Conservation (phyloP, 345 rosid species). For the Microthlaspi erraticum region DNA sequence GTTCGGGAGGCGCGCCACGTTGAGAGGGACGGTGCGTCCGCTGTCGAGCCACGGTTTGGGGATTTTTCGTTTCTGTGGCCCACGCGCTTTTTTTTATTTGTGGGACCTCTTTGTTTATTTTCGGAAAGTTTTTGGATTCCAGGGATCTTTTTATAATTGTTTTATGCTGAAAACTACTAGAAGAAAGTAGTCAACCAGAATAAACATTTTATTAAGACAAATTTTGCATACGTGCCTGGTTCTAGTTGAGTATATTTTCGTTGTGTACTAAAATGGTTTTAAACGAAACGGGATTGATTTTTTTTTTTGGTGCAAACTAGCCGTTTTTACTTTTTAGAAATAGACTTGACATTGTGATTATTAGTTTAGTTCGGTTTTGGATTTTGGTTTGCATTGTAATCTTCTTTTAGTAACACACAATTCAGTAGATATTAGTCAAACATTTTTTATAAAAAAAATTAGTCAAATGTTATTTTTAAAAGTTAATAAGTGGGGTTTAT, state of each 20-base stretch:
- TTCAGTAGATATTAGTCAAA: too few relatives aligned
- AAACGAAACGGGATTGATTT: neutral
- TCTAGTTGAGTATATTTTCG: neutral
- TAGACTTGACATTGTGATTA: neutral
- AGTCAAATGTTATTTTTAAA: too few relatives aligned
- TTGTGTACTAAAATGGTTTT: neutral
- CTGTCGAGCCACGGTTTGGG: slow-evolving; percentile 39
- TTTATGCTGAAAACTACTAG: neutral
- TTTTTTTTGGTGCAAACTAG: neutral
- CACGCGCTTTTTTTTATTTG: slow-evolving; percentile 32
- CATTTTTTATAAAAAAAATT: too few relatives aligned
- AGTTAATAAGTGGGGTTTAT: too few relatives aligned
- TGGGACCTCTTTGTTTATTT: slow-evolving; percentile 1
- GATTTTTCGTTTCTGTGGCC: neutral
- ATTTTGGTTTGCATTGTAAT: too few relatives aligned
- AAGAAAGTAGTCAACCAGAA: neutral
- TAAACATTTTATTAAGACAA: neutral
- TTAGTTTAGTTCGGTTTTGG: neutral
- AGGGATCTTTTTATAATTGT: neutral
- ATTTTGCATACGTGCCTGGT: neutral
- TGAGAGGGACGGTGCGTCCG: slow-evolving; percentile 27
- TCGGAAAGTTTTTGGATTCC: neutral
- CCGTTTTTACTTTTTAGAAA: neutral
- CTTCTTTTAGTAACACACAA: too few relatives aligned
- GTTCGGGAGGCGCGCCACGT: slow-evolving; percentile 41